Percentiles rank a stretch among this genome's conserved stretches.
phyloP scores from a whole-genome alignment of 176 grass and related monocot species.

The Oryza australiensis region DNA sequence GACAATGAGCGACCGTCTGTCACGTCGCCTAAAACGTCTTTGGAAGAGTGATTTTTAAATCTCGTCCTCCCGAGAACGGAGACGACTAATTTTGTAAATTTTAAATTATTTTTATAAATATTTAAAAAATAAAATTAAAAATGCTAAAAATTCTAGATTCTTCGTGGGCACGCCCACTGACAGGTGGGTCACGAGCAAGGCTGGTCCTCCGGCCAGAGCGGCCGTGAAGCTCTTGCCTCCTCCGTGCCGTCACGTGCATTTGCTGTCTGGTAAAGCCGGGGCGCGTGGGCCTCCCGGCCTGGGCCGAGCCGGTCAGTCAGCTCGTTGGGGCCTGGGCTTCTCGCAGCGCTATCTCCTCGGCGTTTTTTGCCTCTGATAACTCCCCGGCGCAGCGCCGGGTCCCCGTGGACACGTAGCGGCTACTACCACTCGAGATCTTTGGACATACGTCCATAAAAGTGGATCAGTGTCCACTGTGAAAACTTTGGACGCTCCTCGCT shows the following conservation, averaged over 20 bases:
- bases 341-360: not conserved
- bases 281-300: not conserved
- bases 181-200: not conserved
- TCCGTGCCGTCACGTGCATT: constrained; percentile 34
- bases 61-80: no score
- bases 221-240: constrained; percentile 31
- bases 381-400: not conserved
- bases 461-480: not conserved
- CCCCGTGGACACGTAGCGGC: not conserved
- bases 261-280: constrained; percentile 17
- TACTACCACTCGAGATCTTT: constrained; percentile 5
- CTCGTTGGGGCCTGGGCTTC: not conserved
- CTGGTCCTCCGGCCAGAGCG: not conserved
- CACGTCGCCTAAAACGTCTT: no score
- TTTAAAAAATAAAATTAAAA: no score
- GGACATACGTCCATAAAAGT: not conserved
- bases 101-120: no score
- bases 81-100: no score
- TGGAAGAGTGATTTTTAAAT: no score
- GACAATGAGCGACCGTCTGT: no score
- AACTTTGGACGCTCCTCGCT: not conserved
- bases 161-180: not conserved
- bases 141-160: no score
- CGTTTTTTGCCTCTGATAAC: not conserved
- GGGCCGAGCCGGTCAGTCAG: not conserved